phyloP scores from a whole-genome alignment of 225 moss, liverwort and hornwort genomes.

The Lunularia cruciata region DNA sequence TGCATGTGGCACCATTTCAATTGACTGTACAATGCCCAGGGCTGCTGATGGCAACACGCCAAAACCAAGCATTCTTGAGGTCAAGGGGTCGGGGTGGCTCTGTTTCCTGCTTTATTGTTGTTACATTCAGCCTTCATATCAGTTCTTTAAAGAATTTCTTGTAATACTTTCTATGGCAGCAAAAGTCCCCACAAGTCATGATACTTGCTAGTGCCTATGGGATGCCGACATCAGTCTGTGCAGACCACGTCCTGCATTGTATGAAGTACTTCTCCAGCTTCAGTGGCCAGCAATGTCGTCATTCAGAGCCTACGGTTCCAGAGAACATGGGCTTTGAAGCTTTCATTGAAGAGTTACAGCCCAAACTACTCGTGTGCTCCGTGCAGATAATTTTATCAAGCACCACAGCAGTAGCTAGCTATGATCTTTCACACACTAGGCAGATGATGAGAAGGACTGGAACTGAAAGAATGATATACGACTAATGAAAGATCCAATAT shows the following conservation, averaged over 20 bases:
- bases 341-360: background rate
- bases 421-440: background rate
- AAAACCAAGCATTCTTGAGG: background rate
- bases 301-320: background rate
- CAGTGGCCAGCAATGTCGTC: no score
- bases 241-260: no score
- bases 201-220: background rate
- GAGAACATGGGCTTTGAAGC: background rate
- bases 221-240: background rate
- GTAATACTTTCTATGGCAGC: background rate
- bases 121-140: background rate
- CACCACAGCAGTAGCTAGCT: background rate
- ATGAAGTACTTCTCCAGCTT: background rate
- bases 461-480: constrained; percentile 6
- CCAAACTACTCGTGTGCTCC: background rate
- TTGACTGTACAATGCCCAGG: background rate
- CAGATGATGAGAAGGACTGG: background rate
- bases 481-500: background rate
- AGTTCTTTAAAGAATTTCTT: background rate
- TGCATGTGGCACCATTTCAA: background rate
- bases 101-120: background rate
- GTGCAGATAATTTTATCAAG: background rate
- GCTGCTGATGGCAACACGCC: background rate
- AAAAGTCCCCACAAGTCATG: background rate
- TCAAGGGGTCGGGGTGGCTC: background rate